Conservation (phyloP, 225 moss, liverwort and hornwort species). For the Polytrichum commune region DNA sequence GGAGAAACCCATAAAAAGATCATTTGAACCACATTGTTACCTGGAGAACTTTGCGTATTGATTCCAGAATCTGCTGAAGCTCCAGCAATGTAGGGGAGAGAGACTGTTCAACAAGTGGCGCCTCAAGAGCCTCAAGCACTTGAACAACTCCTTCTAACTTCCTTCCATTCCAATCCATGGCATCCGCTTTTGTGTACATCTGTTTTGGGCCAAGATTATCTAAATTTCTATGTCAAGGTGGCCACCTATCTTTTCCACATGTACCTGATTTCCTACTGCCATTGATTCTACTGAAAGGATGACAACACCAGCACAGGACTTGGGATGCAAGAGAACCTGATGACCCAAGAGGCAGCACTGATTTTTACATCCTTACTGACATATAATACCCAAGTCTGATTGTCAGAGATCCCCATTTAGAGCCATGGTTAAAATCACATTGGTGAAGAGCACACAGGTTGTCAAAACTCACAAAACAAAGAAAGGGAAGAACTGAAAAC, state of each 20-base stretch:
- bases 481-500: neutral
- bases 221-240: constrained; percentile 36
- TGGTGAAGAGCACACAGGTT: too few species aligned
- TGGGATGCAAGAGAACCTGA: too few species aligned
- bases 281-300: too few species aligned
- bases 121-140: constrained; percentile 88
- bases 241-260: constrained; percentile 3
- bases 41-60: constrained; percentile 84
- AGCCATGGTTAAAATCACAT: too few species aligned
- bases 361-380: too few species aligned
- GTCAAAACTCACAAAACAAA: neutral
- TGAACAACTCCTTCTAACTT: constrained; percentile 76
- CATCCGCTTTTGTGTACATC: constrained; percentile 66
- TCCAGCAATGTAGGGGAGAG: constrained; percentile 69
- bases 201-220: constrained; percentile 72
- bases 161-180: constrained; percentile 67
- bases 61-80: constrained; percentile 80
- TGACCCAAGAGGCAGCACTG: too few species aligned
- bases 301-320: too few species aligned
- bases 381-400: too few species aligned
- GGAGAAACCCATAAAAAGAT: too few species aligned
- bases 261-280: too few species aligned
- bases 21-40: constrained; percentile 13
- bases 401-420: too few species aligned
- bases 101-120: constrained; percentile 72